Base-by-base conservation (phyloP, 495 filamentous ascomycete species). In the Tuber aestivum region DNA sequence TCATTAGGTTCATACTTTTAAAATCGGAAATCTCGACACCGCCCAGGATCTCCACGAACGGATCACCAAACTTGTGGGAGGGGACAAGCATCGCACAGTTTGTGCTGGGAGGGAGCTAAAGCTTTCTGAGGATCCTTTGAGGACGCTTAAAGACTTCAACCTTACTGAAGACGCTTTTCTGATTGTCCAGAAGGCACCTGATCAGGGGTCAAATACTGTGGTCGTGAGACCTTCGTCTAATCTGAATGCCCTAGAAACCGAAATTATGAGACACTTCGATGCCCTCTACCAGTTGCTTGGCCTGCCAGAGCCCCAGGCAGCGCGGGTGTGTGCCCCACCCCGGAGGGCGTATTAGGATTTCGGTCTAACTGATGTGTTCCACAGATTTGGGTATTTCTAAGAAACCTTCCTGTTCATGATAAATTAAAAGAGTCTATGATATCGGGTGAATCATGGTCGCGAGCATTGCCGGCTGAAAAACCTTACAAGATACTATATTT, bases 201-300 rank as follows among this genome's bases (percentile, higher is more conserved):
- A 79, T 40, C 76, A 78, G 70, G 71, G 74, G 35, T 70, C 74
- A 69, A 50, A 56, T 69, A 86, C 27, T 65, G 77, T 18, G 76
- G 84, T 69, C 84, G 56, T 65, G 56, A 65, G 56, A 35, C 83
- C 42, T 83, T 84, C 78, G 68, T 79, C 78, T 35, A 86, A 84
- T 3, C 84, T 85, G n/a, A 86, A 87, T 20, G 84, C 84, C 21
- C 86, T 94, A 12, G 92, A 97, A 77, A 85, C 86, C 21, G 92
- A 94, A 76, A 90, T 98, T 35, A 84, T 97, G 74, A 89, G 91
- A 74, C 93, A 97, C 83, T 97, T 97, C 82, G 89, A 93, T 73
- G 90, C 94, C 74, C 84, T 99, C 14, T 97, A 95, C 86, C 88
- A 89, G 27, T 90, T 95, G 79, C 87, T 99, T 50, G 89, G 89